Conservation (phyloP, 768 basidiomycete genomes). For the Leucocoprinus sp. region DNA sequence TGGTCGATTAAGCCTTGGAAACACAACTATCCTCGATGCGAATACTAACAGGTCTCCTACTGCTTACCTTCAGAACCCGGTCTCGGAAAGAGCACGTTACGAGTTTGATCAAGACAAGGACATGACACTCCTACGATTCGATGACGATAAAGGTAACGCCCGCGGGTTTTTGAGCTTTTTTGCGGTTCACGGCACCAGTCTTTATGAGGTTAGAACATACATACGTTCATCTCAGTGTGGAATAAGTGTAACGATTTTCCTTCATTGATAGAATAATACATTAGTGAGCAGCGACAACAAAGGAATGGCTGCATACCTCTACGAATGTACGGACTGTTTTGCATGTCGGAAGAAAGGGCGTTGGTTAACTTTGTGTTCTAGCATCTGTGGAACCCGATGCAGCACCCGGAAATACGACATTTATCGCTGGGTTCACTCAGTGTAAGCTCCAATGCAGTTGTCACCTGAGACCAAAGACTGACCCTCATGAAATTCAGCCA, state of each 20-base stretch:
- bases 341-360: background rate
- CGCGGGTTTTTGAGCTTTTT: constrained; percentile 70
- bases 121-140: constrained; percentile 58
- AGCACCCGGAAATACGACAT: constrained; percentile 61
- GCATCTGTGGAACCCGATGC: constrained; percentile 54
- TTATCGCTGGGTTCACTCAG: constrained; percentile 72
- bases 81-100: constrained; percentile 58
- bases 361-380: constrained; percentile 18
- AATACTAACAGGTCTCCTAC: constrained; percentile 72
- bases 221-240: background rate
- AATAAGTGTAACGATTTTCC: constrained; percentile 1
- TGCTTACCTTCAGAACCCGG: constrained; percentile 71
- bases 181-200: constrained; percentile 71
- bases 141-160: constrained; percentile 47
- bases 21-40: constrained; percentile 58
- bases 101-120: constrained; percentile 69
- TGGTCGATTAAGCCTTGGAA: constrained; percentile 57
- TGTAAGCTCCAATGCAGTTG: constrained; percentile 30
- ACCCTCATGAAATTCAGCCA: constrained; percentile 35
- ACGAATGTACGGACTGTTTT: constrained; percentile 44
- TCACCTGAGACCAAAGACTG: background rate
- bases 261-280: constrained; percentile 58
- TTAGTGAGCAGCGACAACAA: constrained; percentile 79
- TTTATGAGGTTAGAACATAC: constrained; percentile 50
- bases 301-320: constrained; percentile 77